Evolutionary conservation across 1,139 yeast genomes (phyloP), one percentile per base, ranked within the genome.

Genomic region (Candida mesenterica): DNA sequence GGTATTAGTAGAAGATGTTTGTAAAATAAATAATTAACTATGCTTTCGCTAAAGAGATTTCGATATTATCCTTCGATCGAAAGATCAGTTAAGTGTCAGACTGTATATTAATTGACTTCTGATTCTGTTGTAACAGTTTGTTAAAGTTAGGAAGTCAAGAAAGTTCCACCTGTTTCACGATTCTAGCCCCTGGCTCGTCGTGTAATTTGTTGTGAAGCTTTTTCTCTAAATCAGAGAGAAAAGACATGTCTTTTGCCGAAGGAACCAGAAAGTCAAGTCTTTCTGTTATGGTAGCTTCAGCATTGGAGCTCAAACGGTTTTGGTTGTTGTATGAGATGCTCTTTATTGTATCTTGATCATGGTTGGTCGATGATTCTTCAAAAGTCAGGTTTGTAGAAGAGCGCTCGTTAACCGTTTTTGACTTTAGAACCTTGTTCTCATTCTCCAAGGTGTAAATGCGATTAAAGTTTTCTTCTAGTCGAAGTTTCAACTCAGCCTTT

Each of bases 381-480:
- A 22, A 16, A n/a, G 34, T 17, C 14, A 16, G 17, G 28, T 24
- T 31, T 14, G n/a, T 29, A 7, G 26, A 24, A n/a, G 24, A 16
- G 9, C 20, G 24, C 6, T 30, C 28, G 16, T 6, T 19, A 19
- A 5, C 4, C 28, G 35, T 24, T 13, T 31, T 36, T 26, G 31
- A 28, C 34, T 50, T 55, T 26, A 59, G 51, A 9, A 47, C 42
- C 30, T 50, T 48, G 37, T 61, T 62, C 37, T 62, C 66, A 32
- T 47, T 50, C 39, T 65, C 69, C 33, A 65, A 50, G 39, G 47
- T 59, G 46, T 68, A 68, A 12, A 68, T 58, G 34, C 65, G 53
- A 38, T 57, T 59, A 39, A 68, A 59, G 37, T 68, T 69, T 31
- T 67, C 73, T 43, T 70, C 76, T 16, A 70, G 49, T 35, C 57